Base-by-base conservation (phyloP, 352 stramenopile genomes). In the Phytopythium helicoides region DNA sequence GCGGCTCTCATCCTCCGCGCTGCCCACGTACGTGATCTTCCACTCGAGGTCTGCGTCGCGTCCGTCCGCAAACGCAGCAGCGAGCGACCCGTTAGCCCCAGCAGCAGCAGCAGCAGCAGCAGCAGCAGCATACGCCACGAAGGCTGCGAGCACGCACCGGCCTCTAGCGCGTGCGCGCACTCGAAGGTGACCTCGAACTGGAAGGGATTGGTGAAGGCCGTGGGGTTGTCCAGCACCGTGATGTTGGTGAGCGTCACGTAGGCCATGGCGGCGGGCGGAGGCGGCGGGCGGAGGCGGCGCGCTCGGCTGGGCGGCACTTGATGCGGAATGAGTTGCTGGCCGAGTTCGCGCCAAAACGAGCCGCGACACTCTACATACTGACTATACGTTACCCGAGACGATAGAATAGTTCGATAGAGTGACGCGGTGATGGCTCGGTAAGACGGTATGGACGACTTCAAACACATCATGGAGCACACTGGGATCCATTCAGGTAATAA, bases 131-230 rank as follows among this genome's bases (percentile, higher is more conserved):
- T n/a, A n/a, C n/a, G n/a, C n/a, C n/a, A n/a, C n/a, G n/a, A n/a
- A n/a, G n/a, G n/a, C n/a, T n/a, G n/a, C n/a, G n/a, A n/a, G 6
- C 16, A 76, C 75, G 64, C 54, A 92, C 85, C 89, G 52, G 98
- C 96, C 56, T 98, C 86, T 3, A 99, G 81, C 52, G 95, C 86
- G 70, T 98, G 91, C 33, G 97, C 77, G 66, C 96, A 99, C 77
- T 99, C 97, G 77, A 99, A 99, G 2, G 96, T 99, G 64, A 99
- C 97, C 73, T 99, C 96, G 73, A 99, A 99, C 72, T 98, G 93
- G 76, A 99, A 99, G 16, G 96, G 95, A 75, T 98, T 99, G n/a
- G 81, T 94, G 68, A 99, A 99, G 44, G 76, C 78, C 46, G 92
- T 96, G 23, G 97, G 97, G 83, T 99, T 99, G 72, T 99, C 96